phyloP scores from a whole-genome alignment of 768 basidiomycete genomes.

The Harrya chromipes region DNA sequence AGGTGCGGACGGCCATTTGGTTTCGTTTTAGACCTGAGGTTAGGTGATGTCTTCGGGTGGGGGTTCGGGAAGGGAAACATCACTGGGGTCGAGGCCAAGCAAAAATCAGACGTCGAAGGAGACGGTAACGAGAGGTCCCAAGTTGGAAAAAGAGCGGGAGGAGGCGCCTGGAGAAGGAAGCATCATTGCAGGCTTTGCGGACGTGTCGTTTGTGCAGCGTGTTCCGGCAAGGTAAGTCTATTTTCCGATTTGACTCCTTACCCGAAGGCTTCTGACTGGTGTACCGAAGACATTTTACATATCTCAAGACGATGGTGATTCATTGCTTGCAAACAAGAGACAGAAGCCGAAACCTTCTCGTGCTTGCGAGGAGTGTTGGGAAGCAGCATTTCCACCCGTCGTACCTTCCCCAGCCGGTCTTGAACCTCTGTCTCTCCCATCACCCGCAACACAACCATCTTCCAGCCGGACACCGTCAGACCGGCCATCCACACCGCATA shows the following conservation, averaged over 20 bases:
- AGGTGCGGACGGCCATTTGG: constrained; percentile 75
- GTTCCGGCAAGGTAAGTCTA: constrained; percentile 67
- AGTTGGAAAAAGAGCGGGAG: constrained; percentile 7
- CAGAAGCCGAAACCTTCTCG: constrained; percentile 60
- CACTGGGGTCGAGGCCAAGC: constrained; percentile 9
- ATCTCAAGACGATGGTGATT: constrained; percentile 39
- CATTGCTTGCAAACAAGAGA: constrained; percentile 36
- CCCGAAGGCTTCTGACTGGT: constrained; percentile 1
- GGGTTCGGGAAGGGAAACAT: constrained; percentile 40
- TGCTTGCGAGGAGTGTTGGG: constrained; percentile 84
- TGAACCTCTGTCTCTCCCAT: constrained; percentile 5
- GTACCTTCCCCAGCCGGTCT: background rate
- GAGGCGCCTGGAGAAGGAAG: constrained; percentile 49
- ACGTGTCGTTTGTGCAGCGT: constrained; percentile 78
- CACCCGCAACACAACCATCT: constrained; percentile 6
- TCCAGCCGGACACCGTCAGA: constrained; percentile 13
- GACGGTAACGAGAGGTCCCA: constrained; percentile 4
- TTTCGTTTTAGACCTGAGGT: constrained; percentile 32
- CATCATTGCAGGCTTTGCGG: constrained; percentile 90
- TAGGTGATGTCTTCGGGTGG: constrained; percentile 30
- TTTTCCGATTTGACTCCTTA: background rate
- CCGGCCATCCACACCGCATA: constrained; percentile 18
- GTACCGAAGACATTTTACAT: constrained; percentile 75
- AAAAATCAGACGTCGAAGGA: constrained; percentile 10
- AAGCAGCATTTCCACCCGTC: constrained; percentile 72